Evolutionary conservation across 768 basidiomycete species (phyloP).

Genomic region (Clitopilus hobsonii): DNA sequence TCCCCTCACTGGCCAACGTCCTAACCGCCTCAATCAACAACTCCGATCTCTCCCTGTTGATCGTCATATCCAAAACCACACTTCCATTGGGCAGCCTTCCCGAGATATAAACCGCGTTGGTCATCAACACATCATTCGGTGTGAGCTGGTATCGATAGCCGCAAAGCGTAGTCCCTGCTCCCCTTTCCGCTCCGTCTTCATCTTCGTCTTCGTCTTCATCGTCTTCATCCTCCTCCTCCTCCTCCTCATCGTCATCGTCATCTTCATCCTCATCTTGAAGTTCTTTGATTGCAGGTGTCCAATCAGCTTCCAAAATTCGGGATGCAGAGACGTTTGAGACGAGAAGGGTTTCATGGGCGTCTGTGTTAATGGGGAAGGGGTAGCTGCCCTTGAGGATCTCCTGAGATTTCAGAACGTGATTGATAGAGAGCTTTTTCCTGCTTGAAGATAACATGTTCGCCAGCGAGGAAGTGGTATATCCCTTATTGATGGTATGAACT

Average conservation of each 20-base stretch:
- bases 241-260: too few relatives aligned
- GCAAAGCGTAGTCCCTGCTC: conserved; percentile 29
- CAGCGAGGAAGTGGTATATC: conserved; percentile 23
- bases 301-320: conserved; percentile 34
- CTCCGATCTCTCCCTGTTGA: conserved; percentile 24
- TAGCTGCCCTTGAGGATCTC: conserved; percentile 18
- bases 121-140: conserved; percentile 26
- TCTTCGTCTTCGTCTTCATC: too few relatives aligned
- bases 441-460: conserved; percentile 14
- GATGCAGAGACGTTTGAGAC: conserved; percentile 37
- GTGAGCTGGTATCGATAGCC: conserved; percentile 34
- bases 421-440: conserved; percentile 18
- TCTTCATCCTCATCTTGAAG: too few relatives aligned
- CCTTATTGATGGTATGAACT: conserved; percentile 24
- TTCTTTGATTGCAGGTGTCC: conserved; percentile 18
- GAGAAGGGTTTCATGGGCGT: conserved; percentile 29
- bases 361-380: conserved; percentile 27
- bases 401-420: conserved; percentile 26
- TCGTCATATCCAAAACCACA: conserved; percentile 32
- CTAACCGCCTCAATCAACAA: conserved; percentile 24
- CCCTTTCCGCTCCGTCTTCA: too few relatives aligned
- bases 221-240: too few relatives aligned
- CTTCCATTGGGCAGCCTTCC: conserved; percentile 33
- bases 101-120: conserved; percentile 33
- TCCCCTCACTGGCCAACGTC: conserved; percentile 9